A percentile compares a stretch with the other conserved stretches of the same genome.
Evolutionary conservation across 2,329 filamentous ascomycete genomes (phyloP).

Genomic region (Pestalotiopsis sp.): DNA sequence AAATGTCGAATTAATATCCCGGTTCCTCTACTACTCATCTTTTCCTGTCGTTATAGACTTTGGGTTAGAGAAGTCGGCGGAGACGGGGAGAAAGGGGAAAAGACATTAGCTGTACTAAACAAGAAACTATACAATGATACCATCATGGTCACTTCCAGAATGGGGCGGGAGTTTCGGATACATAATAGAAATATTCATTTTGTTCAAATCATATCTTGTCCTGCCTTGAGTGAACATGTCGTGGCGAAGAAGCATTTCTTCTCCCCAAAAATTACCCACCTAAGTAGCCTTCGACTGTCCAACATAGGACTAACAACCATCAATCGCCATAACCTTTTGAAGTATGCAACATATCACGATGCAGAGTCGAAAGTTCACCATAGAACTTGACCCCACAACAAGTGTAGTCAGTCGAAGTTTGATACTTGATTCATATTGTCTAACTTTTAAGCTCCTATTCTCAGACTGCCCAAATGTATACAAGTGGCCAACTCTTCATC

Average conservation of each 20-base stretch:
- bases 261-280: not conserved
- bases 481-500: not conserved
- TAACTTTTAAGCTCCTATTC: not conserved
- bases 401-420: not conserved
- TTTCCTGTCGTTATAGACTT: not conserved
- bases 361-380: not conserved
- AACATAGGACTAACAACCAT: not conserved
- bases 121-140: constrained; percentile 3
- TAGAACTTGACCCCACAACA: not conserved
- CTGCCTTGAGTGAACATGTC: not conserved
- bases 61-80: not conserved
- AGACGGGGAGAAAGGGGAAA: not conserved
- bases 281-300: not conserved
- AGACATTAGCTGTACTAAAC: not conserved
- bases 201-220: not conserved
- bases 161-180: not conserved
- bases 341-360: not conserved
- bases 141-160: not conserved
- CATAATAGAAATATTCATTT: constrained; percentile 1
- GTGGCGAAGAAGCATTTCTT: no score
- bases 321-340: not conserved
- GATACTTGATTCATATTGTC: not conserved
- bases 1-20: not conserved
- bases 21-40: not conserved
- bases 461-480: not conserved